phyloP scores from a whole-genome alignment of 148 eudicot species.

The Heliosperma pusillum region DNA sequence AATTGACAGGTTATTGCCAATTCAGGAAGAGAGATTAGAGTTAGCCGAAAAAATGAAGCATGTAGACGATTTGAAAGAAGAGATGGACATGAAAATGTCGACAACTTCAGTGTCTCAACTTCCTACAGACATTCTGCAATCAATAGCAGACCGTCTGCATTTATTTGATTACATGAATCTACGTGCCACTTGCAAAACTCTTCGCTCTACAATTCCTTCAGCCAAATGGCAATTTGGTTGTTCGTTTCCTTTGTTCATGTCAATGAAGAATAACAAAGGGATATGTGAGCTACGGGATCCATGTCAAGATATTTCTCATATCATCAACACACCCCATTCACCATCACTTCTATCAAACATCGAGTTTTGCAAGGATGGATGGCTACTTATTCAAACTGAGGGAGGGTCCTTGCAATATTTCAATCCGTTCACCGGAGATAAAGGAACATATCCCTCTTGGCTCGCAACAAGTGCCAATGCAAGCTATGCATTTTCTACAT shows the following conservation, averaged over 20 bases:
- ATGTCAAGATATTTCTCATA: not conserved
- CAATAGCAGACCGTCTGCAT: not conserved
- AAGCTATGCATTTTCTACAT: slow-evolving; percentile 13
- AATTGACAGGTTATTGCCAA: too few relatives aligned
- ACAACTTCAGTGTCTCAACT: too few relatives aligned
- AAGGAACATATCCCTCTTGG: not conserved
- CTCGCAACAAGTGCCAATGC: too few relatives aligned
- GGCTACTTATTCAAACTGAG: not conserved
- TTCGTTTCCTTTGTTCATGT: slow-evolving; percentile 5
- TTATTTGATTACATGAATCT: slow-evolving; percentile 12
- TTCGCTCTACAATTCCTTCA: not conserved
- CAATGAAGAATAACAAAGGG: not conserved
- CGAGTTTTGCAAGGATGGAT: slow-evolving; percentile 9
- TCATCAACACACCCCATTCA: not conserved
- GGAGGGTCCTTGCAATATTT: not conserved
- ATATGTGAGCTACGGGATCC: slow-evolving; percentile 6
- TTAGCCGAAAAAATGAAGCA: too few relatives aligned
- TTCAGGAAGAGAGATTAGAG: too few relatives aligned
- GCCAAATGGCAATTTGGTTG: too few relatives aligned
- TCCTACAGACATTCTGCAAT: not conserved
- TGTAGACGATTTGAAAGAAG: too few relatives aligned
- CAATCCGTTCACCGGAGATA: not conserved
- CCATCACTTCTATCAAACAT: not conserved
- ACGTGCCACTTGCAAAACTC: not conserved
- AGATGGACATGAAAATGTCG: too few relatives aligned